phyloP scores from a whole-genome alignment of 208 protist species.

The Trypanosoma melophagium region DNA sequence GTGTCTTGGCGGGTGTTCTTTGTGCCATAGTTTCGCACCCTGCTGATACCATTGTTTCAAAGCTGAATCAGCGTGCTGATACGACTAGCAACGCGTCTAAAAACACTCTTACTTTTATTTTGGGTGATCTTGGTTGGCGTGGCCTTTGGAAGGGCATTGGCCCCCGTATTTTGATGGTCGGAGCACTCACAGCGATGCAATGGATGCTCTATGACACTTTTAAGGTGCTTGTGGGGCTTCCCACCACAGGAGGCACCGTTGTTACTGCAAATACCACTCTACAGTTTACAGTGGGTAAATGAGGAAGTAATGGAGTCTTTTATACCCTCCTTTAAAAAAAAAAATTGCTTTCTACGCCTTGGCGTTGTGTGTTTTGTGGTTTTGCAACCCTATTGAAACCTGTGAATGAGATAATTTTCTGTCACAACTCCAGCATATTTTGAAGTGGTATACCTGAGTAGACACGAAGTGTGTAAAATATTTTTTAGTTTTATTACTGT shows the following conservation, averaged over 20 bases:
- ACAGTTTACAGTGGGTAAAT: too few relatives aligned
- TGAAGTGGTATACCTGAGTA: too few relatives aligned
- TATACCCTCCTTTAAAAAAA: too few relatives aligned
- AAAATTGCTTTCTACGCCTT: too few relatives aligned
- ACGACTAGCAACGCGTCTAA: neutral
- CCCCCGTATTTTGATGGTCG: slow-evolving; percentile 93
- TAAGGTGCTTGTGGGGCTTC: slow-evolving; percentile 69
- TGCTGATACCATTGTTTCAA: slow-evolving; percentile 94
- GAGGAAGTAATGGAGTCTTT: too few relatives aligned
- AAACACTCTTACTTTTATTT: slow-evolving; percentile 22
- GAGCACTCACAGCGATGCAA: slow-evolving; percentile 92
- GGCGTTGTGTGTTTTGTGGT: too few relatives aligned
- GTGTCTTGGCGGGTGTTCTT: slow-evolving; percentile 90
- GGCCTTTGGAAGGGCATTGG: slow-evolving; percentile 82
- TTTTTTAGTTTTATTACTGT: too few relatives aligned
- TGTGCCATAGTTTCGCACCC: slow-evolving; percentile 94
- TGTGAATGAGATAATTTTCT: too few relatives aligned
- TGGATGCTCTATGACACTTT: slow-evolving; percentile 94
- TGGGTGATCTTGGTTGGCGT: slow-evolving; percentile 38
- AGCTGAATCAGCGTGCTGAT: slow-evolving; percentile 61
- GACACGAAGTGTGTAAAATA: too few relatives aligned
- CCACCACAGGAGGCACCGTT: slow-evolving; percentile 38
- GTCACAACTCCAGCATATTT: too few relatives aligned
- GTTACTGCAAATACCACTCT: neutral
- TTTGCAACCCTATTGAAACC: too few relatives aligned